phyloP scores from a whole-genome alignment of 441 rosid species.

The Arabidopsis hybrid region DNA sequence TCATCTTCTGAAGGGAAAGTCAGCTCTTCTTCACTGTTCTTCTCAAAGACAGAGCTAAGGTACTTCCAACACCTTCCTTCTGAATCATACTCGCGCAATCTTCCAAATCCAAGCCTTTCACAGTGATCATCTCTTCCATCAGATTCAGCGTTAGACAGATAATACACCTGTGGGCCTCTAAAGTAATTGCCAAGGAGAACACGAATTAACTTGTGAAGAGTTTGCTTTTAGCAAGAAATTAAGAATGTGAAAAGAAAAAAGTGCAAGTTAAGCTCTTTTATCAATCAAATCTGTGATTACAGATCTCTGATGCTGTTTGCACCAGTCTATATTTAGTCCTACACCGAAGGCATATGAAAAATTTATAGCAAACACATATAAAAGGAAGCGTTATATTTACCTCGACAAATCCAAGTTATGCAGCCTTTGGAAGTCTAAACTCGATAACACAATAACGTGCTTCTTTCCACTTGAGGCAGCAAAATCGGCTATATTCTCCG shows the following conservation, averaged over 20 bases:
- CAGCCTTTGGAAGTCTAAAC: constrained; percentile 92
- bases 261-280: constrained; percentile 8
- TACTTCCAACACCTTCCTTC: constrained; percentile 85
- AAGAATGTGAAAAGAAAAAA: background rate
- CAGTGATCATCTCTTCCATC: constrained; percentile 83
- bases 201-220: constrained; percentile 4
- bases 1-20: constrained; percentile 66
- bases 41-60: constrained; percentile 70
- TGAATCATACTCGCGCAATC: constrained; percentile 73
- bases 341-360: background rate
- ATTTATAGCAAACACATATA: background rate
- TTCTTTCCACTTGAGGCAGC: constrained; percentile 80
- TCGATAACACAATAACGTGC: constrained; percentile 72
- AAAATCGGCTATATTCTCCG: constrained; percentile 77
- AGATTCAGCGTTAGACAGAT: constrained; percentile 64
- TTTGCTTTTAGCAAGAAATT: background rate
- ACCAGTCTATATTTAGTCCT: constrained; percentile 12
- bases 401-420: constrained; percentile 81
- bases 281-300: constrained; percentile 1
- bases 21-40: constrained; percentile 48
- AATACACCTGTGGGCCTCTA: constrained; percentile 81
- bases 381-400: constrained; percentile 46
- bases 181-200: constrained; percentile 26
- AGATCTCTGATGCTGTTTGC: constrained; percentile 10
- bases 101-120: constrained; percentile 81